Conservation (phyloP, 106 monocot genomes). For the Ottelia alismoides region DNA sequence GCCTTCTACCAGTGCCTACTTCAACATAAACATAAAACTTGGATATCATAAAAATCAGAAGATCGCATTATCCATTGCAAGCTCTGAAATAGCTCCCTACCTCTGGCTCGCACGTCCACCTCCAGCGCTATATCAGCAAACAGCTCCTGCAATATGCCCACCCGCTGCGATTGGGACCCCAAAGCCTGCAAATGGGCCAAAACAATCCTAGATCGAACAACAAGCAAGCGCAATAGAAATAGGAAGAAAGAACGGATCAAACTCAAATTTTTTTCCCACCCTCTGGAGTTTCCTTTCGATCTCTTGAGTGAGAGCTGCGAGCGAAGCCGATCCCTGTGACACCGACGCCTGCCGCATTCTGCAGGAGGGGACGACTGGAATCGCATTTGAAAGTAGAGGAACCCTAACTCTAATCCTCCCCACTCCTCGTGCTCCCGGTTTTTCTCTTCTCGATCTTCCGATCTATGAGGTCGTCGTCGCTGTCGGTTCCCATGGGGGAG, state of each 20-base stretch:
- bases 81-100: too few relatives aligned
- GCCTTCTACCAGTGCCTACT: too few relatives aligned
- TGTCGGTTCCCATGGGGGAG: too few relatives aligned
- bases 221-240: too few relatives aligned
- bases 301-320: slow-evolving; percentile 23
- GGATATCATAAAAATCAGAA: neutral
- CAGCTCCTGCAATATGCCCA: slow-evolving; percentile 17
- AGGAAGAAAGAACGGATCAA: too few relatives aligned
- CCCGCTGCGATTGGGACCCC: slow-evolving; percentile 12
- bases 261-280: too few relatives aligned
- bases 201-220: too few relatives aligned
- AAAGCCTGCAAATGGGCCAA: slow-evolving; percentile 7
- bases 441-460: too few relatives aligned
- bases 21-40: neutral
- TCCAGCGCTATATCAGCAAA: slow-evolving; percentile 24
- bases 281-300: slow-evolving; percentile 22
- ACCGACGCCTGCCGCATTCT: slow-evolving; percentile 5
- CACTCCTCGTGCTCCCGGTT: neutral
- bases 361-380: neutral
- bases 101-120: slow-evolving; percentile 21
- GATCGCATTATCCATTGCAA: too few relatives aligned
- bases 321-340: slow-evolving; percentile 5
- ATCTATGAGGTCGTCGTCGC: too few relatives aligned
- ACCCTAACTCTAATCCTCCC: neutral
- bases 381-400: neutral